Conservation (phyloP, 371 early-diverging fungal species). For the Mortierella sp. region DNA sequence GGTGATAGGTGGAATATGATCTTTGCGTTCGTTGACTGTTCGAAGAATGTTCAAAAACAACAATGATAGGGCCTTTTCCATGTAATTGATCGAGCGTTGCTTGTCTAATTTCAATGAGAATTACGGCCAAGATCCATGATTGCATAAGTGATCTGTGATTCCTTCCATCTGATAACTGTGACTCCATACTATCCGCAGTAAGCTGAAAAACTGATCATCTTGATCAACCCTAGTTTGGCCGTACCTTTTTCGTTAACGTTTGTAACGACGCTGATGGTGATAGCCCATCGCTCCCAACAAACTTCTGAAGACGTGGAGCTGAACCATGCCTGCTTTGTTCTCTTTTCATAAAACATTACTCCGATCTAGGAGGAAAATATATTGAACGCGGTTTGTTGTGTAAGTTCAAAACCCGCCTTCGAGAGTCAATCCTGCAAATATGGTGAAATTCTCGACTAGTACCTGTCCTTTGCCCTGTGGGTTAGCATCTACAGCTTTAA, state of each 20-base stretch:
- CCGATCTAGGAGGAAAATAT: constrained; percentile 62
- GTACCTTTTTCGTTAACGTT: constrained; percentile 77
- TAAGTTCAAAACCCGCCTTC: background rate
- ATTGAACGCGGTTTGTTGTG: background rate
- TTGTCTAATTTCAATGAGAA: constrained; percentile 48
- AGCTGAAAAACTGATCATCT: background rate
- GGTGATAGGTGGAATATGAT: constrained; percentile 91
- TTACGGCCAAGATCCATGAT: background rate
- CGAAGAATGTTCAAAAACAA: constrained; percentile 77
- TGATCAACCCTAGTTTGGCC: background rate
- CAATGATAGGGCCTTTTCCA: constrained; percentile 61
- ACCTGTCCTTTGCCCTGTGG: constrained; percentile 63
- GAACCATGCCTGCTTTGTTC: constrained; percentile 86
- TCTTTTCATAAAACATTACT: constrained; percentile 83
- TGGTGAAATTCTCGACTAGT: background rate
- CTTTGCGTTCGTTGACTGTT: constrained; percentile 84
- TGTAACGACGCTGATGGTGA: constrained; percentile 71
- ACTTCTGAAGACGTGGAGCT: constrained; percentile 84
- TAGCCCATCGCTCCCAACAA: constrained; percentile 93
- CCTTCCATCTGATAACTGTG: background rate
- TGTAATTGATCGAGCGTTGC: constrained; percentile 55
- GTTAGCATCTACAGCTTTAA: constrained; percentile 59
- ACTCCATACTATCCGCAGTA: background rate
- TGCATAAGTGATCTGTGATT: background rate
- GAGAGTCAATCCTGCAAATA: background rate